Conservation (phyloP, 2,329 filamentous ascomycete species). For the Atkinsonella hypoxylon region DNA sequence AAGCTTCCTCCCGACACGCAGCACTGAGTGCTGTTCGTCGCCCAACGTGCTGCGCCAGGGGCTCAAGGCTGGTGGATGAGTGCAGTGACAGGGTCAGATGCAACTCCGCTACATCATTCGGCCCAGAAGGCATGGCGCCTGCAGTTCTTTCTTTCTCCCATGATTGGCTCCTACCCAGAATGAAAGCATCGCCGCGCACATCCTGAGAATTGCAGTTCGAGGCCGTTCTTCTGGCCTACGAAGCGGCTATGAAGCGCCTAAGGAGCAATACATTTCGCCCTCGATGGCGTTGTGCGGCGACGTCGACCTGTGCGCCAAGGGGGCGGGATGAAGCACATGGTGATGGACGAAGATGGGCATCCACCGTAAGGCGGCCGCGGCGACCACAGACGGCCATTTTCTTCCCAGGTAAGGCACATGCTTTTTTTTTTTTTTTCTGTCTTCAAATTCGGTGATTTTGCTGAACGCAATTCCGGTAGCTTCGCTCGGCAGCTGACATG, state of each 20-base stretch:
- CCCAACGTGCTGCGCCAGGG: constrained; percentile 1
- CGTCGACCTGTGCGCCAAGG: background rate
- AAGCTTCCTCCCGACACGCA: background rate
- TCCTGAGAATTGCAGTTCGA: background rate
- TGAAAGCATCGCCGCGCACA: constrained; percentile 6
- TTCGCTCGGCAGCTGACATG: background rate
- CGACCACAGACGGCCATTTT: constrained; percentile 45
- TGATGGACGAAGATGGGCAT: constrained; percentile 2
- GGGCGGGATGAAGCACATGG: constrained; percentile 8
- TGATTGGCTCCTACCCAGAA: constrained; percentile 2
- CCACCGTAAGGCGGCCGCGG: constrained; percentile 20
- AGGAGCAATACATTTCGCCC: constrained; percentile 18
- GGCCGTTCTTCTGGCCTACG: constrained; percentile 19
- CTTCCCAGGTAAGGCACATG: constrained; percentile 36
- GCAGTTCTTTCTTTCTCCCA: background rate
- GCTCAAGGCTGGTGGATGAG: background rate
- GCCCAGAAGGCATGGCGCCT: background rate
- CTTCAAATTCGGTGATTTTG: background rate
- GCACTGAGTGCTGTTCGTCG: background rate
- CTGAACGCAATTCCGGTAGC: background rate
- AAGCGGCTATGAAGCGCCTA: constrained; percentile 21
- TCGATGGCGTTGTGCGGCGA: constrained; percentile 10
- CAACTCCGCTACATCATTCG: background rate
- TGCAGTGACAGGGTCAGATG: no score
- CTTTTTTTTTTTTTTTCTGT: background rate